Percentiles rank a stretch among this genome's conserved stretches.
Evolutionary conservation across 2,329 filamentous ascomycete species (phyloP).

Genomic region (Cercospora berteroae): DNA sequence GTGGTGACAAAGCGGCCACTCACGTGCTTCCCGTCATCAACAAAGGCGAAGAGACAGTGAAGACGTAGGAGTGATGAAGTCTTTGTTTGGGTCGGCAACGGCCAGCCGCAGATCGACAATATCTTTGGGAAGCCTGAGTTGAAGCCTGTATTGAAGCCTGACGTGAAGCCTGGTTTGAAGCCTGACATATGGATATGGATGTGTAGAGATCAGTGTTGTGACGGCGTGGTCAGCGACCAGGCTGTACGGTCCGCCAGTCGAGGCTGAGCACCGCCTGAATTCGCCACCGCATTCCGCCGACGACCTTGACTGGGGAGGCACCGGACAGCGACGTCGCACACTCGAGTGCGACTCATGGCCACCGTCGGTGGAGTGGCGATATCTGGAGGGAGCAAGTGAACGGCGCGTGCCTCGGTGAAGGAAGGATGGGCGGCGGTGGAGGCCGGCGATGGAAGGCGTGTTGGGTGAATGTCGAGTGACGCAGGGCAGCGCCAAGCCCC

Average conservation of each 20-base stretch:
- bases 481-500: background rate
- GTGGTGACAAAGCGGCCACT: background rate
- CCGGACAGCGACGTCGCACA: background rate
- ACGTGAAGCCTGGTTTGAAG: background rate
- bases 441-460: background rate
- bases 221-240: background rate
- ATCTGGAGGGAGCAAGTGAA: background rate
- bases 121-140: background rate
- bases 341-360: background rate
- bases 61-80: background rate
- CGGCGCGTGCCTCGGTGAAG: background rate
- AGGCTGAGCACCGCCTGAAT: background rate
- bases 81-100: background rate
- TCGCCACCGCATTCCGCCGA: background rate
- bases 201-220: background rate
- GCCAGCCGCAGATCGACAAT: background rate
- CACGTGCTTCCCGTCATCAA: background rate
- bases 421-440: background rate
- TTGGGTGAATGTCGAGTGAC: background rate
- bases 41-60: background rate
- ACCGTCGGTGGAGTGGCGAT: background rate
- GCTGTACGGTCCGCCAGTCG: background rate
- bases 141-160: background rate
- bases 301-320: background rate
- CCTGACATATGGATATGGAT: background rate